Conservation (phyloP, 192 early-diverging fungal genomes). For the Linnemannia hyalina region DNA sequence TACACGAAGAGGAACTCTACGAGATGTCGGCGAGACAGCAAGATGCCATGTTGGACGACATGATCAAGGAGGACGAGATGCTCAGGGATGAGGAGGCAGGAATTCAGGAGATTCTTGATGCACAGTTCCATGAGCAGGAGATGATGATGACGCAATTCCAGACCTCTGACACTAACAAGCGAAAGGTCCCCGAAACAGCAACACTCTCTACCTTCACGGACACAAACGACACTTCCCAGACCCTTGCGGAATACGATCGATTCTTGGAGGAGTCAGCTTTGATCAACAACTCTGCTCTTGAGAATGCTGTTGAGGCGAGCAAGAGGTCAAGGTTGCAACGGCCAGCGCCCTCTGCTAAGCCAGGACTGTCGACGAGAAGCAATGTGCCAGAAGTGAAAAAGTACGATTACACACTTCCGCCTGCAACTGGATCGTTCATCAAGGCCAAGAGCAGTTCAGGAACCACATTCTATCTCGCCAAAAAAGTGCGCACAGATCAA, state of each 20-base stretch:
- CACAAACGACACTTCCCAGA: neutral
- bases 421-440: conserved; percentile 58
- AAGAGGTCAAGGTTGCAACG: conserved; percentile 31
- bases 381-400: conserved; percentile 16
- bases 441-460: conserved; percentile 55
- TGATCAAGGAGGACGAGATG: conserved; percentile 36
- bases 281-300: neutral
- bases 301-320: neutral
- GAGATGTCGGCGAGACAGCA: conserved; percentile 51
- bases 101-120: conserved; percentile 15
- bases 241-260: conserved; percentile 22
- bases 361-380: neutral
- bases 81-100: conserved; percentile 29
- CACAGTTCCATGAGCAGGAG: conserved; percentile 33
- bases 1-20: conserved; percentile 39
- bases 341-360: neutral
- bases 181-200: neutral
- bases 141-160: neutral
- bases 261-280: conserved; percentile 19
- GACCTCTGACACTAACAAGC: conserved; percentile 12
- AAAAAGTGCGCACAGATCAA: conserved; percentile 27
- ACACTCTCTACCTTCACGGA: neutral
- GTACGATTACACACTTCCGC: conserved; percentile 57
- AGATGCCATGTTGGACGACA: conserved; percentile 41
- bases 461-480: conserved; percentile 59